Evolutionary conservation across 2,329 filamentous ascomycete genomes (phyloP).

Genomic region (Venturia aucupariae): DNA sequence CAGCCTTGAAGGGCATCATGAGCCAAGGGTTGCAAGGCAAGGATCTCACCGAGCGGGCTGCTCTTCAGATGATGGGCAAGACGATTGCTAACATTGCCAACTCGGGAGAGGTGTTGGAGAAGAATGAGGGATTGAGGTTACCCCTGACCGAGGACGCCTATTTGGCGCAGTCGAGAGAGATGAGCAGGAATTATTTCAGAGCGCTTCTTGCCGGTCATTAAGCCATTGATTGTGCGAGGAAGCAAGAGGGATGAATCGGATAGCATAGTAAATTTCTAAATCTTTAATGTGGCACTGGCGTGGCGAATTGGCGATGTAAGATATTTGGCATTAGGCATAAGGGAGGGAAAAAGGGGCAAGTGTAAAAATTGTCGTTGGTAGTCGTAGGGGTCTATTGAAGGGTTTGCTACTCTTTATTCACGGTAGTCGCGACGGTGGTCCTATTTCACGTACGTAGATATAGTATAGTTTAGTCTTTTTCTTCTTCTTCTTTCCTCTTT

Average conservation of each 20-base stretch:
- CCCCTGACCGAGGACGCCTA: conserved; percentile 66
- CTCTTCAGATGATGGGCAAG: conserved; percentile 72
- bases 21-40: conserved; percentile 26
- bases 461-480: not conserved
- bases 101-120: conserved; percentile 24
- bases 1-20: conserved; percentile 26
- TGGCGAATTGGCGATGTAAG: conserved; percentile 6
- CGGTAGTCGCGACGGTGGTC: not conserved
- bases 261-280: not conserved
- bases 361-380: no score
- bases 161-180: conserved; percentile 58
- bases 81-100: conserved; percentile 50
- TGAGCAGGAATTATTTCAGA: conserved; percentile 60
- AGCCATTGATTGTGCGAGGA: not conserved
- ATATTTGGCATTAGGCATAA: not conserved
- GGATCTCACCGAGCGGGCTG: conserved; percentile 51
- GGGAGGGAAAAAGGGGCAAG: not conserved
- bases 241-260: not conserved
- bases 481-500: not conserved
- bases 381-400: no score
- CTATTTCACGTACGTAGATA: not conserved
- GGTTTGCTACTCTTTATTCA: not conserved
- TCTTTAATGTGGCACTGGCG: not conserved
- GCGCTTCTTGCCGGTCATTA: conserved; percentile 45
- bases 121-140: conserved; percentile 46